phyloP scores from a whole-genome alignment of 805 yeast species.

The Allodekkera sacchari region DNA sequence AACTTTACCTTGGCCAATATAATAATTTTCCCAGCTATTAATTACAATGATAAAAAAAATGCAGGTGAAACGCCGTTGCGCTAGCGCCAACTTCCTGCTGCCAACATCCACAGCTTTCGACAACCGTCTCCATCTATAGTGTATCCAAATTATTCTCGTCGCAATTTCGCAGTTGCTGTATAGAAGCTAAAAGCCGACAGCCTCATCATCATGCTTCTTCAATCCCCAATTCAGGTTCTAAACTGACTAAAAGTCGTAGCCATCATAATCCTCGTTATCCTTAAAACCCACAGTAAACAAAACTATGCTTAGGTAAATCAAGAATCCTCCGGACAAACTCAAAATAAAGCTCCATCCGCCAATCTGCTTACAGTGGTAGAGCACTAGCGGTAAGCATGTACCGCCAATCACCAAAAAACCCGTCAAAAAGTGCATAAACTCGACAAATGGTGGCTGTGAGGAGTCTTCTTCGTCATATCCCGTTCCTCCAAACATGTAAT shows the following conservation, averaged over 20 bases:
- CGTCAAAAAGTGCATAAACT: constrained; percentile 23
- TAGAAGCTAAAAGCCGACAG: background rate
- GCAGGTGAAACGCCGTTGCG: too few relatives aligned
- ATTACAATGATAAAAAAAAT: too few relatives aligned
- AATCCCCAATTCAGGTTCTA: background rate
- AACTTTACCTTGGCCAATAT: too few relatives aligned
- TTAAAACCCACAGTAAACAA: constrained; percentile 74
- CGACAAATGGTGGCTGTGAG: constrained; percentile 16
- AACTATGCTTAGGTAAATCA: constrained; percentile 76
- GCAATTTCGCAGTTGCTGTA: background rate
- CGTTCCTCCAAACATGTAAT: constrained; percentile 4
- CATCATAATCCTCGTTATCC: constrained; percentile 36
- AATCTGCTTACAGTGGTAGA: constrained; percentile 23
- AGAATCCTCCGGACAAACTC: constrained; percentile 76
- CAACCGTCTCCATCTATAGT: too few relatives aligned
- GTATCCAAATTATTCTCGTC: background rate
- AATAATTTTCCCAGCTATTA: too few relatives aligned
- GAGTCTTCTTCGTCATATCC: constrained; percentile 13
- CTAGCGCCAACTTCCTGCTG: too few relatives aligned
- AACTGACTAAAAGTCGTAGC: constrained; percentile 3
- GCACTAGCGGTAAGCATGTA: constrained; percentile 22
- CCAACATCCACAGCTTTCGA: too few relatives aligned
- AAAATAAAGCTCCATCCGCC: constrained; percentile 32
- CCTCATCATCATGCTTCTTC: background rate
- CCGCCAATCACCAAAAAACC: constrained; percentile 28